These are phyloP conservation scores for Pythium brassicae DNA, from an alignment of 352 stramenopile genomes.

Conservation along the genomic window DNA sequence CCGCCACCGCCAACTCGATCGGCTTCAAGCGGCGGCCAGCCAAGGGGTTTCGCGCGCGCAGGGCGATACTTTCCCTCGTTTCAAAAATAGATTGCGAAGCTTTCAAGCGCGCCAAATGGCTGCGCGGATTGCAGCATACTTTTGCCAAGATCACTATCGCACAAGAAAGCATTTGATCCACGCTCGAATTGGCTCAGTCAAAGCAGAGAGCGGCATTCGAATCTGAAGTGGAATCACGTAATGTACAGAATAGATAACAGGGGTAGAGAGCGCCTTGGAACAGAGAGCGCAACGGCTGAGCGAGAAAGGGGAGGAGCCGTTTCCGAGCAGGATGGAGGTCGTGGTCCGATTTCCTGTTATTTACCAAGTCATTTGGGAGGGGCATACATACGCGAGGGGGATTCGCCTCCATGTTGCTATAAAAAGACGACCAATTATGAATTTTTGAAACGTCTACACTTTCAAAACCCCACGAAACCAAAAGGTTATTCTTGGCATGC, in stretches of 20 bases:
- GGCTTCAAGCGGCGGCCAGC: neutral
- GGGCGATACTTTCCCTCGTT: neutral
- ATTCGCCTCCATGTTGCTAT: neutral
- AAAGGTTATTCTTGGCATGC: no score
- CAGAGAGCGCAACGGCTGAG: neutral
- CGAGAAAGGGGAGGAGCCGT: constrained; percentile 2
- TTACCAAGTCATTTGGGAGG: neutral
- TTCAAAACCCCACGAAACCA: neutral
- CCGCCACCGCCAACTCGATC: neutral
- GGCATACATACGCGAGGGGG: neutral
- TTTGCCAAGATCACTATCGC: neutral
- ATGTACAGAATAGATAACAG: neutral
- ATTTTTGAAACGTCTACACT: constrained; percentile 27
- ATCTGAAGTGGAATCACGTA: neutral
- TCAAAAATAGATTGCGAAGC: constrained; percentile 1
- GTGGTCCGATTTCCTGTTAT: neutral
- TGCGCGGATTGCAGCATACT: neutral
- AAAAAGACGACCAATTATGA: constrained; percentile 26
- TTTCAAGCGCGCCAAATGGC: neutral
- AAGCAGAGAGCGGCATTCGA: neutral
- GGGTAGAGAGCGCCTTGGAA: neutral
- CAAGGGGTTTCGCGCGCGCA: neutral
- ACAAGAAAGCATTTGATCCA: neutral
- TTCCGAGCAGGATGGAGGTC: constrained; percentile 5
- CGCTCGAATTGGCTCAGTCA: neutral